Evolutionary conservation across 2,329 filamentous ascomycete species (phyloP).

Genomic region (Ophiocordyceps camponoti-leonardi): DNA sequence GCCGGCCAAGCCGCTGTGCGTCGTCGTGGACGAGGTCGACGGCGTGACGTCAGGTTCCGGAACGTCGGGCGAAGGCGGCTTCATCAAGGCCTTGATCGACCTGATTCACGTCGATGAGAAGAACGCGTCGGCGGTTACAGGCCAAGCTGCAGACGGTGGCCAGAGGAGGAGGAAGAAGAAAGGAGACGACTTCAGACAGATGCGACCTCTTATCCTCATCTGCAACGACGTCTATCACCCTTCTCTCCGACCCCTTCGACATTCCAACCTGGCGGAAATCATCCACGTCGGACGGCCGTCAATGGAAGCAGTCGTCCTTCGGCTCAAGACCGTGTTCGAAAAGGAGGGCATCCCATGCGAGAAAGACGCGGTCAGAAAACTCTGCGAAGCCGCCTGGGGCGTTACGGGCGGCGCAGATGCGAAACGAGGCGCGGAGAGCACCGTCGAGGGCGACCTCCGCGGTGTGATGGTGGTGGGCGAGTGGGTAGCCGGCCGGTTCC

Average conservation of each 20-base stretch:
- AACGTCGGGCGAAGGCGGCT: slow-evolving; percentile 71
- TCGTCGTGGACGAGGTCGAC: slow-evolving; percentile 93
- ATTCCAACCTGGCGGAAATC: slow-evolving; percentile 71
- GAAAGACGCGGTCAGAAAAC: slow-evolving; percentile 67
- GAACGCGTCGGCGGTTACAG: slow-evolving; percentile 31
- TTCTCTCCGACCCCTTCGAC: slow-evolving; percentile 69
- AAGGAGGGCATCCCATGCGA: slow-evolving; percentile 82
- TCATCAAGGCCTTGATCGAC: slow-evolving; percentile 88
- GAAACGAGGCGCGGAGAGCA: slow-evolving; percentile 48
- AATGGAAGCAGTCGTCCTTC: slow-evolving; percentile 65
- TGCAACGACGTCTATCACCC: slow-evolving; percentile 97
- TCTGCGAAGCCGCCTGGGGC: slow-evolving; percentile 73
- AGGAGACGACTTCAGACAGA: slow-evolving; percentile 70
- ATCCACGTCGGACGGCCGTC: slow-evolving; percentile 83
- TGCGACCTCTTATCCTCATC: slow-evolving; percentile 80
- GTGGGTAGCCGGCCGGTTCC: slow-evolving; percentile 64
- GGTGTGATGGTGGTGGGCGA: slow-evolving; percentile 76
- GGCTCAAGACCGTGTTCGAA: slow-evolving; percentile 70
- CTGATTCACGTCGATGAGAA: slow-evolving; percentile 74
- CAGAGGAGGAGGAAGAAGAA: slow-evolving; percentile 62
- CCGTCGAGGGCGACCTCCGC: slow-evolving; percentile 57
- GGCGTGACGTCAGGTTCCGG: slow-evolving; percentile 74
- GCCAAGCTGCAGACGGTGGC: slow-evolving; percentile 4
- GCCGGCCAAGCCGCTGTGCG: slow-evolving; percentile 71
- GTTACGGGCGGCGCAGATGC: slow-evolving; percentile 56